A percentile compares a stretch with the other conserved stretches of the same genome.
phyloP scores from a whole-genome alignment of 768 basidiomycete genomes.

The Rickenella mellea region DNA sequence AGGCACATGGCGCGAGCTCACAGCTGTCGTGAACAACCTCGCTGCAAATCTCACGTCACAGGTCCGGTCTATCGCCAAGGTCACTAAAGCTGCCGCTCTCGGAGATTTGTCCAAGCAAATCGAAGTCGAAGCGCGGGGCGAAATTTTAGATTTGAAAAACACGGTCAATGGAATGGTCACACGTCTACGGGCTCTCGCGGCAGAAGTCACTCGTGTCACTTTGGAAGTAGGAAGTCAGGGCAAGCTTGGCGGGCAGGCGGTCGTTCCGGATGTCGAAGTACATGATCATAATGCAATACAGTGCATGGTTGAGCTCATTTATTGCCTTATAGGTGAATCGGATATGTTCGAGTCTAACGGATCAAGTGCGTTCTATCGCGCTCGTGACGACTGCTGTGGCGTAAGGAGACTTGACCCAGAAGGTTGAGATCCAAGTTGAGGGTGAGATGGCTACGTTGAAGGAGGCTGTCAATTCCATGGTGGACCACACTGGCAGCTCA shows the following conservation, averaged over 20 bases:
- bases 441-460: conserved; percentile 83
- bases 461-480: conserved; percentile 88
- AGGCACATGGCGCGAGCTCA: conserved; percentile 83
- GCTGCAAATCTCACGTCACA: conserved; percentile 21
- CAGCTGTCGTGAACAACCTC: conserved; percentile 55
- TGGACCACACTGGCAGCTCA: conserved; percentile 82
- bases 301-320: not conserved
- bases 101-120: conserved; percentile 88
- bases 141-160: conserved; percentile 76
- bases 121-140: conserved; percentile 83
- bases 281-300: too few species aligned
- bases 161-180: conserved; percentile 47
- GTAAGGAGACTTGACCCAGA: conserved; percentile 82
- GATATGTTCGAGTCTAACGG: conserved; percentile 74
- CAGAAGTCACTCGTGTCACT: conserved; percentile 78
- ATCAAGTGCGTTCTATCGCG: conserved; percentile 77
- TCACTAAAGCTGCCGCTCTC: conserved; percentile 70
- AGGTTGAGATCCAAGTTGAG: conserved; percentile 85
- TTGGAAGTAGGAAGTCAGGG: conserved; percentile 84
- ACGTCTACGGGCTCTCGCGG: conserved; percentile 53
- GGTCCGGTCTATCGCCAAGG: conserved; percentile 43
- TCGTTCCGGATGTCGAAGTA: conserved; percentile 81
- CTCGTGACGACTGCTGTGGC: conserved; percentile 86
- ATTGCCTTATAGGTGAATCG: conserved; percentile 47
- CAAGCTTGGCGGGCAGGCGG: conserved; percentile 80